Evolutionary conservation across 140 eudicot species (phyloP).

Genomic region (Erigeron philadelphicus): DNA sequence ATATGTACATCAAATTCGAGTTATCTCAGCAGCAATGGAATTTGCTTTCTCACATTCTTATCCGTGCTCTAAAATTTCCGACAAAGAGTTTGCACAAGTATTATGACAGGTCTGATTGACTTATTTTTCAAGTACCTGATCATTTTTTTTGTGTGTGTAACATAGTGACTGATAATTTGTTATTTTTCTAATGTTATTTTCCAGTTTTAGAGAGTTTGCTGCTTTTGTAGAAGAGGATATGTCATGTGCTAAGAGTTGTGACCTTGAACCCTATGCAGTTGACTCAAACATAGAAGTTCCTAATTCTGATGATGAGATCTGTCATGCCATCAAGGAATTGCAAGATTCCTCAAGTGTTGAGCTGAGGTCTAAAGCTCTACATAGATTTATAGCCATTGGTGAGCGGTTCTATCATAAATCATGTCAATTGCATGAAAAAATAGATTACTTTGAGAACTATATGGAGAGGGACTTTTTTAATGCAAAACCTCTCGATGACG

Average conservation of each 20-base stretch:
- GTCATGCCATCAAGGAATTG: conserved; percentile 46
- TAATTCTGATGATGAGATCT: conserved; percentile 43
- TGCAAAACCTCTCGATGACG: conserved; percentile 68
- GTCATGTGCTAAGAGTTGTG: conserved; percentile 32
- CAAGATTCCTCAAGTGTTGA: conserved; percentile 50
- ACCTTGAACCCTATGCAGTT: conserved; percentile 37
- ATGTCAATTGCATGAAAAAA: conserved; percentile 51
- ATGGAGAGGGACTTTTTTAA: conserved; percentile 52
- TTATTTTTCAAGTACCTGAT: neutral
- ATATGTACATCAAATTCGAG: conserved; percentile 65
- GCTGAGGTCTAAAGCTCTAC: conserved; percentile 47
- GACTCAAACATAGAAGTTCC: conserved; percentile 27
- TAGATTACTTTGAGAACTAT: conserved; percentile 57
- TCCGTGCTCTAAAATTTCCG: conserved; percentile 63
- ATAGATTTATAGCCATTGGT: conserved; percentile 46
- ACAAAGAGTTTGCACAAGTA: conserved; percentile 70
- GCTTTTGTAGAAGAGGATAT: conserved; percentile 67
- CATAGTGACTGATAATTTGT: neutral
- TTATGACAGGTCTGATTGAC: conserved; percentile 64
- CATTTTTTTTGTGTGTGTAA: conserved; percentile 12
- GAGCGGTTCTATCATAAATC: conserved; percentile 55
- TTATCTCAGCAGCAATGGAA: conserved; percentile 76
- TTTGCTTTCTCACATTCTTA: conserved; percentile 55
- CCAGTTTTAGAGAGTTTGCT: conserved; percentile 70
- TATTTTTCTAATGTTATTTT: conserved; percentile 11